phyloP scores from a whole-genome alignment of 2,329 filamentous ascomycete species.

The Penicillium sp. region DNA sequence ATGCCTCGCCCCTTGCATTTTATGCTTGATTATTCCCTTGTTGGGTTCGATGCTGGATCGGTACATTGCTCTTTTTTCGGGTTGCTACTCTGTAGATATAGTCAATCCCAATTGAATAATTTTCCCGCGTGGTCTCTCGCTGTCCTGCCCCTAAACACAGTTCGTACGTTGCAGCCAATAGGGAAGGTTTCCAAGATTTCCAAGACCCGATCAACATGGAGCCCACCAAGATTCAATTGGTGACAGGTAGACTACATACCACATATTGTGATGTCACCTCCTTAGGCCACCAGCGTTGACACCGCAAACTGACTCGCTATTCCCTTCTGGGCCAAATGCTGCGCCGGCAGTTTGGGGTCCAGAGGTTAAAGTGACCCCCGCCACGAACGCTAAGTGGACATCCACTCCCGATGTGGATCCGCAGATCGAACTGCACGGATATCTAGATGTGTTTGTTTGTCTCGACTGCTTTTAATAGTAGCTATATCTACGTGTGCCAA shows the following conservation, averaged over 20 bases:
- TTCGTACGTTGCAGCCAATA: too few species aligned
- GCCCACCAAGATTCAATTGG: too few species aligned
- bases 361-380: neutral
- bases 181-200: too few species aligned
- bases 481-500: neutral
- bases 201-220: too few species aligned
- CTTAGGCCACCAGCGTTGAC: neutral
- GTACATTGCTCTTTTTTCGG: constrained; percentile 1
- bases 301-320: neutral
- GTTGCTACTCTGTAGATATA: neutral
- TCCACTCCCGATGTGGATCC: neutral
- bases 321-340: neutral
- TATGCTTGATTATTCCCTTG: neutral
- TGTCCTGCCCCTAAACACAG: too few species aligned
- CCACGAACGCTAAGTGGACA: neutral
- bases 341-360: neutral
- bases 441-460: too few species aligned
- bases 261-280: neutral
- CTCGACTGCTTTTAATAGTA: too few species aligned
- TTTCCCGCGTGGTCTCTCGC: too few species aligned
- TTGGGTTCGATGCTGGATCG: neutral
- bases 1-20: neutral
- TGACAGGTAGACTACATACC: too few species aligned
- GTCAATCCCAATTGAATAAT: neutral
- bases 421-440: neutral